Base-by-base conservation (phyloP, 148 eudicot genomes). In the Limonium bicolor region DNA sequence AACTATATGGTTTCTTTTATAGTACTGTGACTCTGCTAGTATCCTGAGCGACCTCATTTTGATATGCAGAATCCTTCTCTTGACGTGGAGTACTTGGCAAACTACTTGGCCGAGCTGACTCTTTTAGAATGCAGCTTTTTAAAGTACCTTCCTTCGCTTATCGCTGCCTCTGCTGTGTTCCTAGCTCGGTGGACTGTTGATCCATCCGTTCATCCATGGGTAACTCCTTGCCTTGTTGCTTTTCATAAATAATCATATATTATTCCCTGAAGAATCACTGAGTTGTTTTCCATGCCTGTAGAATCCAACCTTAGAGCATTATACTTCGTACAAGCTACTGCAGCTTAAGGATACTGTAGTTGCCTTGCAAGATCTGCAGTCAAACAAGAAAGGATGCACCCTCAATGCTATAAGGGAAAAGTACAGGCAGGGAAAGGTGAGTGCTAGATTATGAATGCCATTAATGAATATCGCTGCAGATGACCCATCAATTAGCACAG, bases 101-200 rank as follows among this genome's bases (percentile, higher is more conserved):
- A 82, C 57, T 86, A 82, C 55, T 58, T 86, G 45, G 96, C 94
- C 44, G 96, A 86, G 59, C 57, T 86, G 48, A 78, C 88, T 52
- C 87, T 86, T 20, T 59, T 65, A 4, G 96, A 86, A 55, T 78
- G 82, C 60, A 67, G 71, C 59, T 78, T 86, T 51, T 68, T 86
- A 30, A 66, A 65, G 64, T 76, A 63, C 58, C 79, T 73, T 44
- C 96, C 96, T 23, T 86, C 96, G 46, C 69, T 73, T 6, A 38
- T 72, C 40, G 87, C 96, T 40, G 96, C 96, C 28, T 82, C 96
- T 54, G 96, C 94, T 6, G 85, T 86, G 36, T 76, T 86, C 48
- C 77, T 86, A 21, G 96, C 96, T 29, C 56, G 71, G 64, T 86
- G 96, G 88, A 86, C 73, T n/a, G 67, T 86, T 29, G 80, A 78